These are phyloP conservation scores for Boletus reticulatus DNA, from an alignment of 768 basidiomycete genomes.

Conservation along the genomic window DNA sequence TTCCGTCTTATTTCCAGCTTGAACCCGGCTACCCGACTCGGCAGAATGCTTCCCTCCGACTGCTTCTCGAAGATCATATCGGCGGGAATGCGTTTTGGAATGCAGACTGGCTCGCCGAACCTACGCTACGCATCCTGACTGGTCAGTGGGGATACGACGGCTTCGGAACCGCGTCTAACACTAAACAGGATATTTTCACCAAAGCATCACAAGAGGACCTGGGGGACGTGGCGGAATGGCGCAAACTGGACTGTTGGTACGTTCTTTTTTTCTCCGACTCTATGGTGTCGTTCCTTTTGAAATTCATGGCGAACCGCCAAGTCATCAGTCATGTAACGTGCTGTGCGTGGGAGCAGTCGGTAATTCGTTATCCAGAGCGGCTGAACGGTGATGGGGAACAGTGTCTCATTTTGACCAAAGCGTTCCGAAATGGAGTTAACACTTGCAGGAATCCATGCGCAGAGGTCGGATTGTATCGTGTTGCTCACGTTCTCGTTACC, in stretches of 20 bases:
- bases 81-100: slow-evolving; percentile 58
- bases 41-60: slow-evolving; percentile 79
- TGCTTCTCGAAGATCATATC: slow-evolving; percentile 78
- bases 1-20: slow-evolving; percentile 74
- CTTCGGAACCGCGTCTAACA: slow-evolving; percentile 58
- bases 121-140: slow-evolving; percentile 33
- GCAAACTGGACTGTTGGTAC: slow-evolving; percentile 75
- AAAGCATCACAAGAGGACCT: slow-evolving; percentile 66
- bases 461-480: slow-evolving; percentile 53
- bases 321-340: neutral
- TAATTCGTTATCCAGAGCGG: too few species aligned
- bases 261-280: slow-evolving; percentile 21
- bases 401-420: slow-evolving; percentile 50
- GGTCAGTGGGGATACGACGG: slow-evolving; percentile 70
- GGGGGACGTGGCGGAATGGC: slow-evolving; percentile 66
- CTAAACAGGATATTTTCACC: slow-evolving; percentile 76
- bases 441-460: slow-evolving; percentile 72
- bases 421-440: slow-evolving; percentile 58
- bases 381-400: too few species aligned
- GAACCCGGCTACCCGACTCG: slow-evolving; percentile 63
- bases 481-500: slow-evolving; percentile 65
- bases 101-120: slow-evolving; percentile 42
- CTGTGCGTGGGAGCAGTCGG: neutral
- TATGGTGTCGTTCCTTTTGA: slow-evolving; percentile 1
- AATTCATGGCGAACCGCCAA: neutral